A percentile compares a stretch with the other conserved stretches of the same genome.
Evolutionary conservation across 2,329 filamentous ascomycete species (phyloP).

Genomic region (Xylariomycetidae sp.): DNA sequence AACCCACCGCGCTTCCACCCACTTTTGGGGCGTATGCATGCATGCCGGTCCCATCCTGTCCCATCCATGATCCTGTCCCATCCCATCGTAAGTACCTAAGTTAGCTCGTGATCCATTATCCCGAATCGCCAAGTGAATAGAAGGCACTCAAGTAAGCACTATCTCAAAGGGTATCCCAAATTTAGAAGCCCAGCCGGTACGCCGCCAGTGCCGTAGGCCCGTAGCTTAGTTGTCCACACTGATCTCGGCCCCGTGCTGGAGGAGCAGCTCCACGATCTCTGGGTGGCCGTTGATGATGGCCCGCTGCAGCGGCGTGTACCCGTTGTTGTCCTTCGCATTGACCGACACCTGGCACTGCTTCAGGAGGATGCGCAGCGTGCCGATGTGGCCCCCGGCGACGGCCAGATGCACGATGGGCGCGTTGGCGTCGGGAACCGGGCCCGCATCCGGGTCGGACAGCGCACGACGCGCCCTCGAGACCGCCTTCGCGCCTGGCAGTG

Average conservation of each 20-base stretch:
- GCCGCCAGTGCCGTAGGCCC: background rate
- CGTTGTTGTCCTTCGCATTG: constrained; percentile 16
- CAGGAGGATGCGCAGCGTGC: constrained; percentile 18
- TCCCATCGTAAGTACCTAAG: no score
- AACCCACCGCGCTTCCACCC: no score
- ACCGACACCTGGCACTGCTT: constrained; percentile 18
- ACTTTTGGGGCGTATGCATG: no score
- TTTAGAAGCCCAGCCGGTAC: no score
- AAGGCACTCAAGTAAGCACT: no score
- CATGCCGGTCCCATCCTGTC: no score
- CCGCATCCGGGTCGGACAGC: constrained; percentile 15
- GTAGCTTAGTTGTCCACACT: constrained; percentile 11
- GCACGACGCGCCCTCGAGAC: constrained; percentile 11
- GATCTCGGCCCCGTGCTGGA: constrained; percentile 16
- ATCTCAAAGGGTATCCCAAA: constrained; percentile 1
- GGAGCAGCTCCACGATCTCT: constrained; percentile 18
- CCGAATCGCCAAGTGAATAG: no score
- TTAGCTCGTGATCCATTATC: no score
- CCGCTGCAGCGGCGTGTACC: constrained; percentile 19
- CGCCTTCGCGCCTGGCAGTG: constrained; percentile 7
- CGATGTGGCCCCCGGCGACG: constrained; percentile 18
- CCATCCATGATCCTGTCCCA: no score
- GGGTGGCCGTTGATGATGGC: constrained; percentile 20
- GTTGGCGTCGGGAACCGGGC: constrained; percentile 11
- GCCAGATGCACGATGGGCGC: constrained; percentile 19